Percentiles rank a stretch among this genome's conserved stretches.
phyloP scores from a whole-genome alignment of 2,329 filamentous ascomycete genomes.

The Arthroderma uncinatum region DNA sequence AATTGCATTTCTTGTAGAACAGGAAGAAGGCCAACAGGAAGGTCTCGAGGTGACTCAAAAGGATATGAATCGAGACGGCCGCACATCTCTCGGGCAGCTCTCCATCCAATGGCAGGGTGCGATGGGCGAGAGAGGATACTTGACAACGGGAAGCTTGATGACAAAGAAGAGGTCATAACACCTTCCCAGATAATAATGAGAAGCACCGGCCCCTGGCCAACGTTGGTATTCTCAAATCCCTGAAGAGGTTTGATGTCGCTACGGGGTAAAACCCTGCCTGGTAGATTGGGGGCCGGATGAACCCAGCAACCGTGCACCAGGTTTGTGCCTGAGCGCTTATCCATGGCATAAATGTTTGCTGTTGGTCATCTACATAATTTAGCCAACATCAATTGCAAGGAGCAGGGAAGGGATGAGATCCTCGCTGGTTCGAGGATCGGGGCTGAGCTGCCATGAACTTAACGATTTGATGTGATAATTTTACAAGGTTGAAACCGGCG shows the following conservation, averaged over 20 bases:
- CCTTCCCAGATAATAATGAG: neutral
- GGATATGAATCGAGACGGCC: constrained; percentile 40
- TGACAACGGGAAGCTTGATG: constrained; percentile 72
- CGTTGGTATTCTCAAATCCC: neutral
- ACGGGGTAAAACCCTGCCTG: neutral
- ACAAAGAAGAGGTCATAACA: constrained; percentile 29
- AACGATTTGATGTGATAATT: neutral
- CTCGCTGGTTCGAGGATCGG: neutral
- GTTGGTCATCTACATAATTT: neutral
- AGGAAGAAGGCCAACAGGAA: constrained; percentile 39
- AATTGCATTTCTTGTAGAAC: constrained; percentile 52
- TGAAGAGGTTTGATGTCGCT: neutral
- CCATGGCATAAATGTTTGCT: neutral
- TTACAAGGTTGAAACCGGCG: neutral
- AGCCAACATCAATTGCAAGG: neutral
- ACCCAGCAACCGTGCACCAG: neutral
- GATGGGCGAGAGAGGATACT: constrained; percentile 78
- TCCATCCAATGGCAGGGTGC: constrained; percentile 79
- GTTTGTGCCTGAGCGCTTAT: neutral
- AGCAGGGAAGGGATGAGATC: neutral
- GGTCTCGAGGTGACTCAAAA: constrained; percentile 42
- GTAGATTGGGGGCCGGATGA: neutral
- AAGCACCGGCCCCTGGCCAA: neutral
- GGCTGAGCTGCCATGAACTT: neutral
- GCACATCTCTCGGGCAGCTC: constrained; percentile 64